Percentiles rank a stretch among this genome's conserved stretches.
phyloP scores from a whole-genome alignment of 768 basidiomycete genomes.

The Lactarius trivialis region DNA sequence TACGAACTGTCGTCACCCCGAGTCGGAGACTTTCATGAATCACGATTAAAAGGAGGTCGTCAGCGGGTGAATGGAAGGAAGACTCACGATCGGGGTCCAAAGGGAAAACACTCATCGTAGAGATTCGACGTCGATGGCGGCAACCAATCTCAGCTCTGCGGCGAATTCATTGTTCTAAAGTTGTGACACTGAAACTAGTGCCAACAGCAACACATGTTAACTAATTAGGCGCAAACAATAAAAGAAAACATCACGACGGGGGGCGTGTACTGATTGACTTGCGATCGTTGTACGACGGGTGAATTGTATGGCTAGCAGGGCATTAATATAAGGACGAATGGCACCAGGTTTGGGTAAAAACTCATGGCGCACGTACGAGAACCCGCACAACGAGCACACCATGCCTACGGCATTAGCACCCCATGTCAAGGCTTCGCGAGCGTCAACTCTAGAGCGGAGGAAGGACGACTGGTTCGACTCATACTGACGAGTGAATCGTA shows the following conservation, averaged over 20 bases:
- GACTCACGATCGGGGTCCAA: not conserved
- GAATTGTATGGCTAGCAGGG: conserved; percentile 48
- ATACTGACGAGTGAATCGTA: conserved; percentile 80
- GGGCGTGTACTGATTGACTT: conserved; percentile 70
- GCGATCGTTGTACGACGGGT: conserved; percentile 63
- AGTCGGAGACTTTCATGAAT: conserved; percentile 62
- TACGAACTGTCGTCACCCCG: conserved; percentile 62
- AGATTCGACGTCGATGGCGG: conserved; percentile 83
- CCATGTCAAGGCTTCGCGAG: conserved; percentile 55
- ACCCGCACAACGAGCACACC: conserved; percentile 66
- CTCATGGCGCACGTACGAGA: conserved; percentile 68
- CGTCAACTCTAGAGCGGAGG: conserved; percentile 10
- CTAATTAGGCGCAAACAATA: conserved; percentile 66
- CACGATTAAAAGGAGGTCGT: conserved; percentile 31
- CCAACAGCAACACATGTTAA: conserved; percentile 24
- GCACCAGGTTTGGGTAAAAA: conserved; percentile 9
- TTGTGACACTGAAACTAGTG: conserved; percentile 7
- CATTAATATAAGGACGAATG: conserved; percentile 6
- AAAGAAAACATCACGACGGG: conserved; percentile 75
- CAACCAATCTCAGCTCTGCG: conserved; percentile 58
- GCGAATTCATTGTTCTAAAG: conserved; percentile 1
- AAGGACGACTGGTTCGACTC: conserved; percentile 27
- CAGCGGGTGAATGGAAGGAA: not conserved
- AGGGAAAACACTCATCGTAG: conserved; percentile 56
- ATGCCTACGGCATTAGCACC: conserved; percentile 77